Percentiles rank a stretch among this genome's conserved stretches.
Conservation (phyloP, 768 basidiomycete genomes). For the Terana coerulea region DNA sequence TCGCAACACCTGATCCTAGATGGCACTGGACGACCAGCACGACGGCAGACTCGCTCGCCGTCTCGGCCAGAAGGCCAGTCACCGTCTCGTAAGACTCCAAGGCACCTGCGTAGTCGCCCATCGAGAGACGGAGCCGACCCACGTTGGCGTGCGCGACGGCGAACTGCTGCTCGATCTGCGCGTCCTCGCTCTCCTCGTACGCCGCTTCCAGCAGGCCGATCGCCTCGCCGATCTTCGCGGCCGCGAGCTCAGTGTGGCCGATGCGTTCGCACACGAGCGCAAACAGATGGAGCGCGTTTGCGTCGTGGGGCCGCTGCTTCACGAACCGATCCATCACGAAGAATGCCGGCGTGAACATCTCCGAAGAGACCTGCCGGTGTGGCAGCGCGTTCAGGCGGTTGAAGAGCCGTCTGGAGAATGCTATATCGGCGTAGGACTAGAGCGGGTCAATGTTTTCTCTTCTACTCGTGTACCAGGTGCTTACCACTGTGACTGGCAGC, state of each 20-base stretch:
- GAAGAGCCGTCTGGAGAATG: constrained; percentile 65
- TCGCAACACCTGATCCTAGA: constrained; percentile 70
- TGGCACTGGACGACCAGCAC: constrained; percentile 58
- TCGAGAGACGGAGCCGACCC: constrained; percentile 69
- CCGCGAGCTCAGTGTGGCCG: constrained; percentile 62
- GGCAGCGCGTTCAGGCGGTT: constrained; percentile 26
- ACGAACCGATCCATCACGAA: constrained; percentile 78
- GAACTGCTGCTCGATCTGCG: constrained; percentile 72
- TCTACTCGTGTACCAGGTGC: constrained; percentile 21
- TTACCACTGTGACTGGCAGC: constrained; percentile 54
- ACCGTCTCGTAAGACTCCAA: constrained; percentile 69
- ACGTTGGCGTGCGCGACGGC: constrained; percentile 79
- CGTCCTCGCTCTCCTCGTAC: constrained; percentile 87
- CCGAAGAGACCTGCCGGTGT: constrained; percentile 25
- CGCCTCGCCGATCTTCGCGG: constrained; percentile 52
- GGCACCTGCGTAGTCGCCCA: constrained; percentile 54
- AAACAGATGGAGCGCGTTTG: constrained; percentile 76
- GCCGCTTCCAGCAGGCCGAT: constrained; percentile 75
- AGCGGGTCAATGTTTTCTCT: background rate
- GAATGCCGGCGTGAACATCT: constrained; percentile 69
- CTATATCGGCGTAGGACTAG: constrained; percentile 80
- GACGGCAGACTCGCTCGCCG: constrained; percentile 33
- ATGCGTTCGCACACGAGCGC: constrained; percentile 84
- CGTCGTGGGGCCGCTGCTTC: constrained; percentile 61
- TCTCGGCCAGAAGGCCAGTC: constrained; percentile 60